These are phyloP conservation scores for Colletotrichum sp. DNA, from an alignment of 2,329 filamentous ascomycete genomes.

Conservation along the genomic window DNA sequence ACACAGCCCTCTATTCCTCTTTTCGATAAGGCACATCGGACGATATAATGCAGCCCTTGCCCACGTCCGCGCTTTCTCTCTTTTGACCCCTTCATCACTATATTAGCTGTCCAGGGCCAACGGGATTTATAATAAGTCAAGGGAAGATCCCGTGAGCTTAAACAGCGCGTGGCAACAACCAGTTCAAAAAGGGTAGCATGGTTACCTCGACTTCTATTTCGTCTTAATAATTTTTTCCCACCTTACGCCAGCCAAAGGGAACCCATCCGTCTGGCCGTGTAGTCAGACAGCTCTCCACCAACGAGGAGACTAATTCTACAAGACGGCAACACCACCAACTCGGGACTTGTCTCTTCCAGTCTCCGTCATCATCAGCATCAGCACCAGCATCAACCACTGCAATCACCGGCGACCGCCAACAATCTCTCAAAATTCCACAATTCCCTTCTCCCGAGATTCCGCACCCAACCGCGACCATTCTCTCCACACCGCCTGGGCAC, in stretches of 20 bases:
- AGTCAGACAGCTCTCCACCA: slow-evolving; percentile 18
- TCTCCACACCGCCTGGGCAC: slow-evolving; percentile 18
- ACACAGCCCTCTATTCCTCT: slow-evolving; percentile 27
- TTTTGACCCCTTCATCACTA: slow-evolving; percentile 36
- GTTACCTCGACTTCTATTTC: slow-evolving; percentile 17
- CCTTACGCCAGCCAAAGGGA: slow-evolving; percentile 11
- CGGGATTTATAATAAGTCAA: slow-evolving; percentile 35
- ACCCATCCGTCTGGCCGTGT: slow-evolving; percentile 10
- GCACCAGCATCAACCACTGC: background rate
- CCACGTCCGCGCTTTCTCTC: slow-evolving; percentile 34
- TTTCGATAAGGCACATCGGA: slow-evolving; percentile 48
- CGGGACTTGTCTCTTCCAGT: background rate
- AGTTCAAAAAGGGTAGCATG: slow-evolving; percentile 19
- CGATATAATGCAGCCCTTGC: slow-evolving; percentile 51
- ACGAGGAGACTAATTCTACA: background rate
- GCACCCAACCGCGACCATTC: slow-evolving; percentile 15
- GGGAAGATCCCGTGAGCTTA: slow-evolving; percentile 32
- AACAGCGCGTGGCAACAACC: slow-evolving; percentile 14
- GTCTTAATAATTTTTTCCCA: slow-evolving; percentile 21
- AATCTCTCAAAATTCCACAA: background rate
- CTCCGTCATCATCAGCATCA: background rate
- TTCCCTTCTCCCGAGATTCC: background rate
- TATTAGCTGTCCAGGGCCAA: slow-evolving; percentile 37
- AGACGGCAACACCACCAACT: slow-evolving; percentile 11
- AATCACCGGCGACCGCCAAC: background rate